Evolutionary conservation across 768 basidiomycete species (phyloP), one percentile per base, ranked within the genome.

Genomic region (Artomyces pyxidatus): DNA sequence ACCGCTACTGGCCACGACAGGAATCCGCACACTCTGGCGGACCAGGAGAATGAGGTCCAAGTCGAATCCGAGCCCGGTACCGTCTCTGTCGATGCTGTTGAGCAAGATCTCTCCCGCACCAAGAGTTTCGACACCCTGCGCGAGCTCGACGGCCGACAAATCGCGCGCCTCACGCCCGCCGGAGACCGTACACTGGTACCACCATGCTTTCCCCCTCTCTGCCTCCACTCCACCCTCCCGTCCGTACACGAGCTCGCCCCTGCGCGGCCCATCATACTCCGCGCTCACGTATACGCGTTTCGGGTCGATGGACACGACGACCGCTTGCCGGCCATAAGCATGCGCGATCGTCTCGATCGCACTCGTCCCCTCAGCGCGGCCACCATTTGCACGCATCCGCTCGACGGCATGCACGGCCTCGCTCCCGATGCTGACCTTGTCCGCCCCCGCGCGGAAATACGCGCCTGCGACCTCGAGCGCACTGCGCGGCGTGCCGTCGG

Each of bases 111-210:
- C 96, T 4, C 96, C 96, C 0, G 96, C 94, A 3, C 96, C 96
- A 14, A 99, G 78, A 35, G 63, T 63, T 63, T 96, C 91, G n/a
- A 83, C 91, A 11, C 95, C 96, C 50, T 80, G 72, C 16, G 88
- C 90, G n/a, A 99, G 80, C 66, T 98, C 83, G 19, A 90, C 80
- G 37, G 83, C 95, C 12, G 95, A 96, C 27, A 99, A 68, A 29
- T 80, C 81, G 11, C 92, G 81, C 21, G 72, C 56, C 63, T 92
- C 87, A 26, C 96, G 82, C 12, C 96, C 96, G 32, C 96, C 95
- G 1, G 84, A 88, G 41, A 97, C 88, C 10, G 96, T 98, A 66
- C 96, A 98, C 63, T 94, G 92, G 66, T 99, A 99, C 96, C 95
- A 98, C 93, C 96, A 98, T 37, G 81, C 84, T 61, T 80, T 83